Evolutionary conservation across 768 basidiomycete species (phyloP), one percentile per base, ranked within the genome.

Genomic region (Termitomyces sp.): DNA sequence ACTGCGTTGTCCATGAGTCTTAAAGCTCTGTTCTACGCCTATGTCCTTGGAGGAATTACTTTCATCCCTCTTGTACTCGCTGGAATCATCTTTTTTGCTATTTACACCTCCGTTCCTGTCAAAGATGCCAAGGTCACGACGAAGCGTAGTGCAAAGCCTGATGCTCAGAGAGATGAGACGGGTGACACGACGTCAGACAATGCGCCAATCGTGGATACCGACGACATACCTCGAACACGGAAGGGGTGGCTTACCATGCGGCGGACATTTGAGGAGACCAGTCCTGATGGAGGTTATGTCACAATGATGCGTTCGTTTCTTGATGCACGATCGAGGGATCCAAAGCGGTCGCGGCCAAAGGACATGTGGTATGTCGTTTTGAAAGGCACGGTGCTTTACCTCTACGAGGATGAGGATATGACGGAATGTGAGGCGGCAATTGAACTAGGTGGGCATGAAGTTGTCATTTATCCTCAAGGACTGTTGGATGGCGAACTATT

Each of bases 321-420:
- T 59, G 91, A 93, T 66, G 77, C 91, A 18, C 81, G 90, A 58
- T 91, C 91, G 53, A 89, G 91, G 69, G 91, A 94, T 72, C 89
- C 93, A 8, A 90, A 88, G 68, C 79, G 83, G 44, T 86, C 89
- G 15, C 81, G 90, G 52, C 93, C 94, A 16, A 93, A 93, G 74
- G 95, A 97, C 70, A 88, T 83, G 82, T 97, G 91, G 87, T 97
- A 88, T 70, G 91, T 89, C 55, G 93, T 88, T 7, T 80, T 98
- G 70, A 98, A 98, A 78, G 92, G 90, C 46, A 89, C 85, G 66
- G 87, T 96, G 41, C 75, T 98, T 33, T 98, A 93, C 73, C 76
- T 98, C 22, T 98, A 97, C 74, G 94, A 96, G 72, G 91, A 95
- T 72, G 94, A 97, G 73, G 80, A 78, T 16, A 91, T 92, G 87